phyloP scores from a whole-genome alignment of 2,329 filamentous ascomycete species.

The Teratosphaeria destructans region DNA sequence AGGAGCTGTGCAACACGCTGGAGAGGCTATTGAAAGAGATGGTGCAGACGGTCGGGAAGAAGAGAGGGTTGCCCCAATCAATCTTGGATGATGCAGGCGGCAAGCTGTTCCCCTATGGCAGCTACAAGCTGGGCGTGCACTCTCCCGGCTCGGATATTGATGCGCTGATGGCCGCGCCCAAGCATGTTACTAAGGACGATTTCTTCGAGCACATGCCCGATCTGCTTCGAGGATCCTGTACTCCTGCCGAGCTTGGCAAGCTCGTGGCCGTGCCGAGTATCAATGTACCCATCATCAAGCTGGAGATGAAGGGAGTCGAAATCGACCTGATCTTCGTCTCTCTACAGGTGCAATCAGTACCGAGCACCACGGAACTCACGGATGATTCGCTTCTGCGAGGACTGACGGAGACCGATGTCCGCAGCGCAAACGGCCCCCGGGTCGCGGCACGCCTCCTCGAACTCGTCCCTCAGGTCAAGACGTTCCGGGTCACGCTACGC shows the following conservation, averaged over 20 bases:
- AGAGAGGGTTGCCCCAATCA: constrained; percentile 62
- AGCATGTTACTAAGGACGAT: constrained; percentile 77
- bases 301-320: constrained; percentile 81
- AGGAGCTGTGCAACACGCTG: constrained; percentile 56
- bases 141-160: constrained; percentile 97
- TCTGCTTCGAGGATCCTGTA: constrained; percentile 64
- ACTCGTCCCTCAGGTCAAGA: constrained; percentile 78
- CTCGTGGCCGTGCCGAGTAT: constrained; percentile 79
- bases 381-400: constrained; percentile 80
- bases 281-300: constrained; percentile 94
- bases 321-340: constrained; percentile 73
- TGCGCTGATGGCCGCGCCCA: constrained; percentile 83
- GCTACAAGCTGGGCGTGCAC: constrained; percentile 87
- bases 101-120: constrained; percentile 92
- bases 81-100: constrained; percentile 77
- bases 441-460: constrained; percentile 88
- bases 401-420: constrained; percentile 74
- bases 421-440: constrained; percentile 85
- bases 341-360: constrained; percentile 32
- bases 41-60: constrained; percentile 66
- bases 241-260: constrained; percentile 70
- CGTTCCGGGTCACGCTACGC: constrained; percentile 78
- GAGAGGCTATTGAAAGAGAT: constrained; percentile 78
- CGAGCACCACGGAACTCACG: constrained; percentile 58
- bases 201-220: constrained; percentile 87